Evolutionary conservation across 225 moss, liverwort and hornwort species (phyloP).

Genomic region (Ulota crispa): DNA sequence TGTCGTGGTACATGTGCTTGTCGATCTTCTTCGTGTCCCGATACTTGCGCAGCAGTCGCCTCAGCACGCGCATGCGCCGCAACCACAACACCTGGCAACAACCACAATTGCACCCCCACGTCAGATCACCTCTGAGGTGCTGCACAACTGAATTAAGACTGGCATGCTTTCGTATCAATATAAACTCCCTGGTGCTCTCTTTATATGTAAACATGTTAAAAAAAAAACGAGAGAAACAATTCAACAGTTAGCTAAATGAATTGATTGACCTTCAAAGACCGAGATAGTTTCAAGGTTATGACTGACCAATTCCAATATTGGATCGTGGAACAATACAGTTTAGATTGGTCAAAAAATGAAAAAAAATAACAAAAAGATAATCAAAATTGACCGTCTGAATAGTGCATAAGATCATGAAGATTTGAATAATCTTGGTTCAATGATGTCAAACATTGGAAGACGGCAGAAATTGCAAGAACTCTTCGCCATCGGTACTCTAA

Average conservation of each 20-base stretch:
- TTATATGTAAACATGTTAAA: neutral
- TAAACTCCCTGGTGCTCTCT: neutral
- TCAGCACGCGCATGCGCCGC: slow-evolving; percentile 71
- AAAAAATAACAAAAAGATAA: too few species aligned
- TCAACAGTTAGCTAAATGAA: neutral
- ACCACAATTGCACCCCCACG: too few species aligned
- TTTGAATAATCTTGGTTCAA: neutral
- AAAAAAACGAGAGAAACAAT: neutral
- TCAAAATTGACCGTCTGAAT: neutral
- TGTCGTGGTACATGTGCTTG: slow-evolving; percentile 86
- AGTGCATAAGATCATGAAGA: neutral
- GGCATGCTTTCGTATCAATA: neutral
- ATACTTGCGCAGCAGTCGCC: slow-evolving; percentile 74
- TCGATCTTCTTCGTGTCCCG: slow-evolving; percentile 86
- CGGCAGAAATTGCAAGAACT: neutral
- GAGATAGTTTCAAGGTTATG: neutral
- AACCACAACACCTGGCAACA: slow-evolving; percentile 71
- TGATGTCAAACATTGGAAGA: too few species aligned
- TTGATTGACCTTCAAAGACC: neutral
- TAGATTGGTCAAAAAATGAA: too few species aligned
- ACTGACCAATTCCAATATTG: neutral
- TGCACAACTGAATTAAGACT: neutral
- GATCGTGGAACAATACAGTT: too few species aligned
- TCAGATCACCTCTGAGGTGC: too few species aligned
- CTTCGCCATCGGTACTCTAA: neutral